These are phyloP conservation scores for Omphalea diandra DNA, from an alignment of 441 rosid genomes.

Conservation along the genomic window DNA sequence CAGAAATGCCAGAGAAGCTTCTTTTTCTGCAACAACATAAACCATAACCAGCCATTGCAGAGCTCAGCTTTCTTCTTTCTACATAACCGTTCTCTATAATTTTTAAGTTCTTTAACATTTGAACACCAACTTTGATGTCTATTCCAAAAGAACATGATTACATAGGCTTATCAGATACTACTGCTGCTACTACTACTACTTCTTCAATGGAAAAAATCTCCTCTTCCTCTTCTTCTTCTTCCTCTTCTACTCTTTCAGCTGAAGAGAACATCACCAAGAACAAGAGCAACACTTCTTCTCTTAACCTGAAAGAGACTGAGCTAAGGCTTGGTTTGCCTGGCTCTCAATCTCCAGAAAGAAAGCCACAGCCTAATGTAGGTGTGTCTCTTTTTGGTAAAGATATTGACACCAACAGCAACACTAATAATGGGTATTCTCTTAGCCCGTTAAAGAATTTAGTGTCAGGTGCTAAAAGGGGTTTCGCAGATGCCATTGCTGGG, in stretches of 20 bases:
- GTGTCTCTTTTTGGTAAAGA: constrained; percentile 53
- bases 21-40: constrained; percentile 40
- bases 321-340: constrained; percentile 70
- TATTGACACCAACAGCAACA: constrained; percentile 37
- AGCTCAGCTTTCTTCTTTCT: constrained; percentile 2
- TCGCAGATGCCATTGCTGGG: constrained; percentile 55
- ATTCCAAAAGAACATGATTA: constrained; percentile 58
- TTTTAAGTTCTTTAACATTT: constrained; percentile 8
- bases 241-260: constrained; percentile 27
- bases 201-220: constrained; percentile 44
- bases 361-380: constrained; percentile 32
- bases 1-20: constrained; percentile 48
- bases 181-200: too few species aligned
- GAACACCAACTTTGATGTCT: constrained; percentile 47
- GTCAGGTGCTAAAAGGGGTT: constrained; percentile 62
- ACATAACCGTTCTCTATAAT: background rate
- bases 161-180: constrained; percentile 57
- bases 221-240: constrained; percentile 37
- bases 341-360: constrained; percentile 47
- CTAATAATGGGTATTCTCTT: constrained; percentile 28
- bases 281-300: constrained; percentile 24
- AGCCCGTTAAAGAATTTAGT: constrained; percentile 39
- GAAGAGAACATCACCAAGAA: constrained; percentile 25
- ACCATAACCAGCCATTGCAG: constrained; percentile 34
- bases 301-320: constrained; percentile 57